These are phyloP conservation scores for Tephrocybe sp. DNA, from an alignment of 768 basidiomycete genomes.

Conservation along the genomic window DNA sequence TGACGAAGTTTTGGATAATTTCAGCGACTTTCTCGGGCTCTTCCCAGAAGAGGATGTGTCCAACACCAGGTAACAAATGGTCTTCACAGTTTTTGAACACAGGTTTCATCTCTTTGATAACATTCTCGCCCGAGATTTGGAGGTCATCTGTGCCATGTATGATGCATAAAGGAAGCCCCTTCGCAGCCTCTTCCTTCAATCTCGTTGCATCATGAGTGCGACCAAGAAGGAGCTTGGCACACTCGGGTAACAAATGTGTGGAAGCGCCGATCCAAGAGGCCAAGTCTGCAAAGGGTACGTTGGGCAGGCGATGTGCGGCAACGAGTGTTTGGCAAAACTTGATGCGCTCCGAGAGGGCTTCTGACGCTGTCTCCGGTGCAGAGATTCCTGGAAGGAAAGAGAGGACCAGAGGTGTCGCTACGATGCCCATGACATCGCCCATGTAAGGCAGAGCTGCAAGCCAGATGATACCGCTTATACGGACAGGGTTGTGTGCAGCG, in stretches of 20 bases:
- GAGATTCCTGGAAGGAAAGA: slow-evolving; percentile 11
- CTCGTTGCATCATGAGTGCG: slow-evolving; percentile 11
- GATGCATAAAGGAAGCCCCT: slow-evolving; percentile 15
- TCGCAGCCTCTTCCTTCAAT: slow-evolving; percentile 11
- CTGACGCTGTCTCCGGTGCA: slow-evolving; percentile 1
- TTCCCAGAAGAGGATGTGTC: slow-evolving; percentile 14
- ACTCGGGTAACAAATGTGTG: slow-evolving; percentile 4
- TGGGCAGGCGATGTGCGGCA: background rate
- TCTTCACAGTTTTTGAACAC: slow-evolving; percentile 9
- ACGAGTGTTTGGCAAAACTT: slow-evolving; percentile 10
- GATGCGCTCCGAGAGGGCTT: slow-evolving; percentile 6
- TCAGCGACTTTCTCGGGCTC: slow-evolving; percentile 11
- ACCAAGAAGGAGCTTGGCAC: slow-evolving; percentile 5
- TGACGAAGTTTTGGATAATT: slow-evolving; percentile 7
- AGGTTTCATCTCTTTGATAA: slow-evolving; percentile 10
- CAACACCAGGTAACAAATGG: slow-evolving; percentile 7
- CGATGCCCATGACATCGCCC: slow-evolving; percentile 13
- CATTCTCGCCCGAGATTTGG: slow-evolving; percentile 2
- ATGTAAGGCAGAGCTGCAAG: slow-evolving; percentile 14
- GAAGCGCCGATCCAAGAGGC: slow-evolving; percentile 11
- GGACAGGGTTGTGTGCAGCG: slow-evolving; percentile 10
- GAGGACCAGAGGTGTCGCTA: slow-evolving; percentile 12
- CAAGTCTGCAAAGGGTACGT: slow-evolving; percentile 8
- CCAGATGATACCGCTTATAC: slow-evolving; percentile 13
- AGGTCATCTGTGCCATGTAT: slow-evolving; percentile 11